A percentile compares a stretch with the other conserved stretches of the same genome.
Conservation (phyloP, 495 filamentous ascomycete species). For the Acidiella bohemica region DNA sequence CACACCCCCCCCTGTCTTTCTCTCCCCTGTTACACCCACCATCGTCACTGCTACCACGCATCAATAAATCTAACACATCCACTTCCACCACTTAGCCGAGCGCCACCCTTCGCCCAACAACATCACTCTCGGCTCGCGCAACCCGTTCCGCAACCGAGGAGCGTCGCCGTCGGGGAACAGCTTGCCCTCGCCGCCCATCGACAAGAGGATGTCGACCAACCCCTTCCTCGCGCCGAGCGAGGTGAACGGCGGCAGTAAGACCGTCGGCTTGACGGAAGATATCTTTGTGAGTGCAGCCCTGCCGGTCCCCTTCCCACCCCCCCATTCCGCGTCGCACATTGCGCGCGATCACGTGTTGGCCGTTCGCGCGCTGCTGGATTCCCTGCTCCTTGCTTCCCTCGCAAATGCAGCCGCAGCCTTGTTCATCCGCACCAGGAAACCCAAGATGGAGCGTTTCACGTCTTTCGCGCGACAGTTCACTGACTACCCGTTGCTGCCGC, state of each 20-base stretch:
- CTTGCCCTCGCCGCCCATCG: constrained; percentile 39
- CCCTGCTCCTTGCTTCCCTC: background rate
- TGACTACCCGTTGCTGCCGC: constrained; percentile 29
- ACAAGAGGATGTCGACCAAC: constrained; percentile 63
- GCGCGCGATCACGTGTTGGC: too few relatives aligned
- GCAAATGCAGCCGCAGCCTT: background rate
- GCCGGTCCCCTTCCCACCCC: too few relatives aligned
- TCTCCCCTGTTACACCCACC: constrained; percentile 11
- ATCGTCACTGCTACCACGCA: background rate
- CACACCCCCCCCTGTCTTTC: background rate
- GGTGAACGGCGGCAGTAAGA: constrained; percentile 32
- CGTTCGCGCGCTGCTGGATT: too few relatives aligned
- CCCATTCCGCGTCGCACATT: too few relatives aligned
- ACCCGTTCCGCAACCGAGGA: constrained; percentile 91
- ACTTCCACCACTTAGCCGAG: constrained; percentile 1
- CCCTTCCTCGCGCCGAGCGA: constrained; percentile 75
- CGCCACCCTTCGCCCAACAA: constrained; percentile 20
- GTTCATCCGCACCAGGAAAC: background rate
- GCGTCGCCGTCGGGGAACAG: constrained; percentile 47
- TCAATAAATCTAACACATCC: constrained; percentile 3
- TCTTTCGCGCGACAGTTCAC: constrained; percentile 25
- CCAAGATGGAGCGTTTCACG: constrained; percentile 22
- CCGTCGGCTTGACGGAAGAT: constrained; percentile 52
- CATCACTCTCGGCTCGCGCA: constrained; percentile 57
- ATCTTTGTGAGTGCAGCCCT: constrained; percentile 94